A percentile compares a stretch with the other conserved stretches of the same genome.
phyloP scores from a whole-genome alignment of 2,329 filamentous ascomycete genomes.

The Claviceps capensis region DNA sequence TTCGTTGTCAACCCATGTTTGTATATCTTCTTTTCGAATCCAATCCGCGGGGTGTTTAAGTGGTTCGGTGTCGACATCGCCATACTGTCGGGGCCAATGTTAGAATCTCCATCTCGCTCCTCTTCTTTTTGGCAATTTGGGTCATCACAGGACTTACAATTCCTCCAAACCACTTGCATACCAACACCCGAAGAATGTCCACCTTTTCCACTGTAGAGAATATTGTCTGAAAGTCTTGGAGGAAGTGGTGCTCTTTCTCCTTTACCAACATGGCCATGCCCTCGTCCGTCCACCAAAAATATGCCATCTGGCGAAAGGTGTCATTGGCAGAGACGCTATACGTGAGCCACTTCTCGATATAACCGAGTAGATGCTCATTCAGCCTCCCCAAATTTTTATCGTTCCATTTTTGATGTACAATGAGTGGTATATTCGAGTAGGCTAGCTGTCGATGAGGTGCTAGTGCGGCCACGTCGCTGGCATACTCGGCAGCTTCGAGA shows the following conservation, averaged over 20 bases:
- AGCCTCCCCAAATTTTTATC: conserved; percentile 7
- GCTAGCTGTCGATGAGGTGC: conserved; percentile 7
- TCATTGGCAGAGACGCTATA: conserved; percentile 5
- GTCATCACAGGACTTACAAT: conserved; percentile 8
- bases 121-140: not conserved
- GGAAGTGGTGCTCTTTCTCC: conserved; percentile 8
- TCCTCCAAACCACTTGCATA: conserved; percentile 12
- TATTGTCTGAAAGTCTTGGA: conserved; percentile 7
- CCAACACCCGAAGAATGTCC: conserved; percentile 13
- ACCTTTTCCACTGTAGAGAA: conserved; percentile 12
- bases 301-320: conserved; percentile 10
- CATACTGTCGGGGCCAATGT: conserved; percentile 7
- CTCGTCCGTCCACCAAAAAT: conserved; percentile 13
- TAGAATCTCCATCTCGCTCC: not conserved
- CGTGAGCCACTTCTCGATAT: conserved; percentile 12
- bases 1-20: conserved; percentile 9
- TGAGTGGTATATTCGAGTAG: conserved; percentile 13
- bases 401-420: conserved; percentile 13
- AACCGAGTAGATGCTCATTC: conserved; percentile 10
- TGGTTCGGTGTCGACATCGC: conserved; percentile 13
- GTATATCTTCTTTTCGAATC: conserved; percentile 10
- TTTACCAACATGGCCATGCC: conserved; percentile 10
- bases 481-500: conserved; percentile 10
- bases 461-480: conserved; percentile 8
- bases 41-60: conserved; percentile 11